phyloP scores from a whole-genome alignment of 2,329 filamentous ascomycete species.

The Aspergillus floridensis region DNA sequence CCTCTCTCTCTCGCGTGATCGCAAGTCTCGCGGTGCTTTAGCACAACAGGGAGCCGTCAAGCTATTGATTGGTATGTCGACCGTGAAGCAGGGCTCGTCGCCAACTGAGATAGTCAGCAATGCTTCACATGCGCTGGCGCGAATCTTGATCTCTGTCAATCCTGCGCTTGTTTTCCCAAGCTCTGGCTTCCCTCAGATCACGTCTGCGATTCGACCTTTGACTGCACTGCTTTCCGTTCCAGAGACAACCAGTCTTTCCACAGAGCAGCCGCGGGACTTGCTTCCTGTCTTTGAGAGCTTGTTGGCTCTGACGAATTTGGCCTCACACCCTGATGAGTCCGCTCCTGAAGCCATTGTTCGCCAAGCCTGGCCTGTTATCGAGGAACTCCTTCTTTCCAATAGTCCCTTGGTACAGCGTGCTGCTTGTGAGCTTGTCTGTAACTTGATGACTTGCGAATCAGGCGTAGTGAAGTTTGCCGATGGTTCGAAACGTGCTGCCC shows the following conservation, averaged over 20 bases:
- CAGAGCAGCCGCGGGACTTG: conserved; percentile 65
- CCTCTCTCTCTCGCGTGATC: conserved; percentile 71
- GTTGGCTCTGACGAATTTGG: conserved; percentile 90
- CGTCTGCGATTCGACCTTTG: conserved; percentile 79
- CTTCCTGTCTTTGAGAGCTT: conserved; percentile 87
- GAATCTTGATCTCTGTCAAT: conserved; percentile 83
- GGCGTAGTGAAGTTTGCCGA: conserved; percentile 49
- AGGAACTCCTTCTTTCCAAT: conserved; percentile 76
- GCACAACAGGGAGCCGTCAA: conserved; percentile 93
- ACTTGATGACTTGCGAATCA: conserved; percentile 58
- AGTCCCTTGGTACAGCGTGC: conserved; percentile 78
- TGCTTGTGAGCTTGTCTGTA: conserved; percentile 85
- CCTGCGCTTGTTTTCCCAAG: conserved; percentile 80
- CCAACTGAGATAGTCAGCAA: conserved; percentile 49
- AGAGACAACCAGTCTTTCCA: conserved; percentile 52
- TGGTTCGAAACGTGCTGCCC: conserved; percentile 63
- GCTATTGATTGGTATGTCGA: conserved; percentile 70
- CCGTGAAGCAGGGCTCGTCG: conserved; percentile 37
- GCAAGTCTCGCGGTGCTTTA: conserved; percentile 71
- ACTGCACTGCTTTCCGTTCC: conserved; percentile 69
- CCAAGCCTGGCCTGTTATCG: conserved; percentile 69
- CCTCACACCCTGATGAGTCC: conserved; percentile 55
- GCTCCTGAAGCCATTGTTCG: conserved; percentile 70
- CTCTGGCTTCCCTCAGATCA: conserved; percentile 67
- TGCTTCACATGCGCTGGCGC: conserved; percentile 76